Evolutionary conservation across 140 eudicot genomes (phyloP).

Genomic region (Senecio squalidus): DNA sequence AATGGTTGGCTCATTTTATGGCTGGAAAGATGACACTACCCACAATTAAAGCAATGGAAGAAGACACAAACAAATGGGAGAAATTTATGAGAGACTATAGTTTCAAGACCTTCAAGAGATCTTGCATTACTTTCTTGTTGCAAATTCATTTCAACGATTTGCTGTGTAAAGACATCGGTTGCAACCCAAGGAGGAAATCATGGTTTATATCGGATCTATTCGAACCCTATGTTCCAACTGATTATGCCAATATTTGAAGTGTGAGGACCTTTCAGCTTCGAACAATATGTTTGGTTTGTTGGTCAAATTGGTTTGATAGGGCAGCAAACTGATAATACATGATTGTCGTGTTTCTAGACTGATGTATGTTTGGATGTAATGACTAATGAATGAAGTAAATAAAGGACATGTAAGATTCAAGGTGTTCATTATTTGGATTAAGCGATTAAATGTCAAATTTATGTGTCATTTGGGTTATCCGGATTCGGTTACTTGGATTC

Average conservation of each 20-base stretch:
- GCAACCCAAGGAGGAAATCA: constrained; percentile 46
- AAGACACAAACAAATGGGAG: constrained; percentile 40
- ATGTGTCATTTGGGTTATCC: too few relatives aligned
- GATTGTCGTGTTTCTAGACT: too few relatives aligned
- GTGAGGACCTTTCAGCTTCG: neutral
- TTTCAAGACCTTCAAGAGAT: constrained; percentile 30
- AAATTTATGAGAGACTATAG: constrained; percentile 21
- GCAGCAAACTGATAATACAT: too few relatives aligned
- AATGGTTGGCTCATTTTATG: constrained; percentile 54
- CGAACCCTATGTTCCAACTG: constrained; percentile 40
- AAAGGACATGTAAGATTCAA: too few relatives aligned
- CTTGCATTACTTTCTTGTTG: constrained; percentile 39
- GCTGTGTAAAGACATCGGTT: constrained; percentile 54
- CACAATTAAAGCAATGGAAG: constrained; percentile 48
- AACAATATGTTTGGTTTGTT: neutral
- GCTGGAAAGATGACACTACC: constrained; percentile 46
- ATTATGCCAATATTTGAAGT: constrained; percentile 33
- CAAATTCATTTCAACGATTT: constrained; percentile 49
- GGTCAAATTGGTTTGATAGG: too few relatives aligned
- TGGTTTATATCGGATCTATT: constrained; percentile 39
- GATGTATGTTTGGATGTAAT: too few relatives aligned
- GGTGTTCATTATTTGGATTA: too few relatives aligned
- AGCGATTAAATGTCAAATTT: too few relatives aligned
- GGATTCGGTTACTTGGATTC: too few relatives aligned
- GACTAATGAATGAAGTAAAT: too few relatives aligned